These are phyloP conservation scores for Seiridium cupressi DNA, from an alignment of 2,329 filamentous ascomycete genomes.

Conservation along the genomic window DNA sequence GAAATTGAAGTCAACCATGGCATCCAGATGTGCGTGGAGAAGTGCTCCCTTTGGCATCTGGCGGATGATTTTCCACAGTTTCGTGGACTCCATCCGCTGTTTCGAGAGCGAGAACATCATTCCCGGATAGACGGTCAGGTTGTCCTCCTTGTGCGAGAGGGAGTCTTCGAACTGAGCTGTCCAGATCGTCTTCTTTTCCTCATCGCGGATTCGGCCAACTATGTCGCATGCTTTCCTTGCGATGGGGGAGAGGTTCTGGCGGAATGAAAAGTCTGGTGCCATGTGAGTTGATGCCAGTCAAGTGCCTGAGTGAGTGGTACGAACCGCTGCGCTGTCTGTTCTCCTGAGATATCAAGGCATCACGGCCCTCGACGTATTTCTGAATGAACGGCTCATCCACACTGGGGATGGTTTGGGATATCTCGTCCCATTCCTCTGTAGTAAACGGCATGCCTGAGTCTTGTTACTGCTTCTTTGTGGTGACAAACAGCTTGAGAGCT, in stretches of 20 bases:
- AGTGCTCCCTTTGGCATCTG: constrained; percentile 87
- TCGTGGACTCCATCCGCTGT: constrained; percentile 79
- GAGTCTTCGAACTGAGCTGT: constrained; percentile 69
- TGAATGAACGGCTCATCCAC: constrained; percentile 73
- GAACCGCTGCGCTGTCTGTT: constrained; percentile 77
- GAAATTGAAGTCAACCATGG: constrained; percentile 86
- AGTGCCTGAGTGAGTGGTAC: constrained; percentile 28
- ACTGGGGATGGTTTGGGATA: constrained; percentile 54
- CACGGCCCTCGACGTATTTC: constrained; percentile 75
- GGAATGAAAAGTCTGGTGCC: constrained; percentile 64
- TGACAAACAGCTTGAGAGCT: too few species aligned
- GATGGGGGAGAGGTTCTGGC: constrained; percentile 73
- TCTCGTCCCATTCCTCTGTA: constrained; percentile 59
- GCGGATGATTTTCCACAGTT: constrained; percentile 80
- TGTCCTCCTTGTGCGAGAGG: constrained; percentile 57
- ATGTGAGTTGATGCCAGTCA: constrained; percentile 6
- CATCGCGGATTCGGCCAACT: constrained; percentile 73
- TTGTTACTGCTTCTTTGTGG: too few species aligned
- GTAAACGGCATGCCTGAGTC: constrained; percentile 23
- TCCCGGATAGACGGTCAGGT: constrained; percentile 72
- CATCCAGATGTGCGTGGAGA: constrained; percentile 85
- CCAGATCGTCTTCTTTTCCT: constrained; percentile 78
- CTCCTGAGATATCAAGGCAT: constrained; percentile 76
- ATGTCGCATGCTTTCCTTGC: constrained; percentile 76
- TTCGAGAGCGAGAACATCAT: constrained; percentile 93